Conservation (phyloP, 345 rosid species). For the Clarkia xantiana region DNA sequence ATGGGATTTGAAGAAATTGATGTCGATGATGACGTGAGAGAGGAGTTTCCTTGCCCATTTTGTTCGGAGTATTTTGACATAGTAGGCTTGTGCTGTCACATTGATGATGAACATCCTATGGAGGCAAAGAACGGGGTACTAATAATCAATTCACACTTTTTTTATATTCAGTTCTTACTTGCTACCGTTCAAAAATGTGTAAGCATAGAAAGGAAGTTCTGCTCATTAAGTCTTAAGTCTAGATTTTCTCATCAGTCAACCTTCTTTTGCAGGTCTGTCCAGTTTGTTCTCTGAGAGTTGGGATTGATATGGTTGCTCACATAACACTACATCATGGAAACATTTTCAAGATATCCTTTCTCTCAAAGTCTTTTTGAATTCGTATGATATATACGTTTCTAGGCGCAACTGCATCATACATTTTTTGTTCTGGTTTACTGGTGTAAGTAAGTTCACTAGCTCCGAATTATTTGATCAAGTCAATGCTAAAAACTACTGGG, state of each 20-base stretch:
- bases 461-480: too few relatives aligned
- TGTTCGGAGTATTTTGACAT: conserved; percentile 83
- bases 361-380: conserved; percentile 1
- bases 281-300: conserved; percentile 77
- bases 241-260: not conserved
- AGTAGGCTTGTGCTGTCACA: conserved; percentile 79
- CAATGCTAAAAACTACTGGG: too few relatives aligned
- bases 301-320: conserved; percentile 92
- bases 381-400: not conserved
- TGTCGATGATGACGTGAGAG: conserved; percentile 80
- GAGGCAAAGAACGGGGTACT: conserved; percentile 88
- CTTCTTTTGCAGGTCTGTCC: conserved; percentile 68
- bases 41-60: conserved; percentile 94
- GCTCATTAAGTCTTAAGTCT: not conserved
- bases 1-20: conserved; percentile 79
- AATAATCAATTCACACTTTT: too few relatives aligned
- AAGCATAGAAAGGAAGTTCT: too few relatives aligned
- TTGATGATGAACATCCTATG: conserved; percentile 75
- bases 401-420: not conserved
- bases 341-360: conserved; percentile 85
- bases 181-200: too few relatives aligned
- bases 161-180: too few relatives aligned
- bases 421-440: not conserved
- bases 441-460: too few relatives aligned
- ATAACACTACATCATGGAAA: conserved; percentile 85